Base-by-base conservation (phyloP, 2,329 filamentous ascomycete genomes). In the Neocatenulostroma microsporum region DNA sequence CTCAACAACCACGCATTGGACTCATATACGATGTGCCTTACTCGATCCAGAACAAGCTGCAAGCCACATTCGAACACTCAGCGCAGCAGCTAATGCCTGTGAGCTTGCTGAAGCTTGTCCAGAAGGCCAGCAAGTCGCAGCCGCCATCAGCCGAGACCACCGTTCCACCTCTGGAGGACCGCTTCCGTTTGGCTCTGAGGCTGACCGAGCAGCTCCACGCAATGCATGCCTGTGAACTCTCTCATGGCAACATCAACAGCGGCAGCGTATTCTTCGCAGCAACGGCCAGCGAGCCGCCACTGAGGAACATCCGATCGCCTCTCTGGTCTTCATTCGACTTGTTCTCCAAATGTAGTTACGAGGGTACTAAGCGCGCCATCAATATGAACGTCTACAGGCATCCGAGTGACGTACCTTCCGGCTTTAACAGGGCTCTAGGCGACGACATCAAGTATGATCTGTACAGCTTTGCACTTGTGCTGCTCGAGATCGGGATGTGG, bases 401-500 rank as follows among this genome's bases (percentile, higher is more conserved):
- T 53, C 78, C 80, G 0, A 66, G 82, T 10, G 67, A 57, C 21
- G 34, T 50, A 12, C 45, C 50, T 15, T 44, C 44, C 17, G 51
- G 30, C 17, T 37, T 39, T 3, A 69, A 68, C 0, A 54, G 64
- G 45, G 61, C 62, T 4, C 64, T 70, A 1, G 74, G 78, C 37
- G 72, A 68, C 62, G 50, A 56, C 33, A 39, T 57, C 30, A 51
- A 53, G 19, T 71, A 67, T 21, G 84, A 88, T 42, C 63, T 88
- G 2, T 86, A 86, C 55, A 79, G 81, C 5, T 66, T 89, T 1
- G 81, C 81, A 13, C 74, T 86, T 62, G 63, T 86, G 3, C 68
- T 89, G 0, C 66, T 87, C 3, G 84, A 84, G 5, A 76, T 88
- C 36, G 84, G 84, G 5, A 61, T 88, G 6, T 89, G 84, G 84